These are phyloP conservation scores for Paspalum notatum DNA, from an alignment of 176 grass and related monocot genomes.

Conservation along the genomic window DNA sequence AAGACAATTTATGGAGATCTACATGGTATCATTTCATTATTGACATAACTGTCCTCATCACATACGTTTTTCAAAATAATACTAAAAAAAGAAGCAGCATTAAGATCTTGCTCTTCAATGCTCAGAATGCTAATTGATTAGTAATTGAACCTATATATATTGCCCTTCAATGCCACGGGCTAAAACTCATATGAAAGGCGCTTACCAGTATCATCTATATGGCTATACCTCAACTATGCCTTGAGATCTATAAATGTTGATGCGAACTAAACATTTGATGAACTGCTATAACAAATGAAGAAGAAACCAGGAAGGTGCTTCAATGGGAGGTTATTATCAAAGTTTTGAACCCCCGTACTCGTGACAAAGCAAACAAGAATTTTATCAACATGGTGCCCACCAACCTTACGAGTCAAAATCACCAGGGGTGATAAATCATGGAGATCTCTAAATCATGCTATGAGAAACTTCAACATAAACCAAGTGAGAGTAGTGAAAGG, in stretches of 20 bases:
- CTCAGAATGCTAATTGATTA: slow-evolving; percentile 10
- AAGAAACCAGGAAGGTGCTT: background rate
- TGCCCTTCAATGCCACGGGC: background rate
- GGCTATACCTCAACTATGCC: background rate
- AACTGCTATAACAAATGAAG: background rate
- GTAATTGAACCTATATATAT: background rate
- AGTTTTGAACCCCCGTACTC: background rate
- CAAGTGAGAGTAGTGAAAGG: background rate
- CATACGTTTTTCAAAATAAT: background rate
- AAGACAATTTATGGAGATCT: background rate
- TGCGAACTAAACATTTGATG: background rate
- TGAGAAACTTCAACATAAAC: slow-evolving; percentile 7
- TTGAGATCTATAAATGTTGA: background rate
- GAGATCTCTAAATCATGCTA: slow-evolving; percentile 4
- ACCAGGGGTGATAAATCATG: slow-evolving; percentile 3
- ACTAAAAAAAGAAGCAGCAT: slow-evolving; percentile 1
- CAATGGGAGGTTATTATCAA: background rate
- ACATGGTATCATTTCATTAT: background rate
- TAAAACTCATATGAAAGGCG: slow-evolving; percentile 1
- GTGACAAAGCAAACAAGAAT: background rate
- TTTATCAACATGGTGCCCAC: slow-evolving; percentile 3
- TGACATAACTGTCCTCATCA: background rate
- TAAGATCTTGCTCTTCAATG: slow-evolving; percentile 20
- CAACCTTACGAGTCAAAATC: slow-evolving; percentile 14
- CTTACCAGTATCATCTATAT: background rate